Base-by-base conservation (phyloP, 2,329 filamentous ascomycete genomes). In the Cordyceps fumosorosea region DNA sequence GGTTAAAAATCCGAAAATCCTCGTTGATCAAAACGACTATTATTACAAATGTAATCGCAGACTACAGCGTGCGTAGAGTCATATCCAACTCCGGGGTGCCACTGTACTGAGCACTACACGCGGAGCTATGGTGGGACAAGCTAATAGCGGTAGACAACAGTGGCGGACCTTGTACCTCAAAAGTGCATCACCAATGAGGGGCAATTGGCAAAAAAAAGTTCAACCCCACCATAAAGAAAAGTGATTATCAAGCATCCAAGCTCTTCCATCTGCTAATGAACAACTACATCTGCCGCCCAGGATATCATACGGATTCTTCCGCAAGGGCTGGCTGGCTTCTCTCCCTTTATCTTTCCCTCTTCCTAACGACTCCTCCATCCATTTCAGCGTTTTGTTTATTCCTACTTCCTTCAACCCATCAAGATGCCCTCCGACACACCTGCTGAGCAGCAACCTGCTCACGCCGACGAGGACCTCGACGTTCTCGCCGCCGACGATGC, bases 401-500 rank as follows among this genome's bases (percentile, higher is more conserved):
- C 50, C 18, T 24, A 11, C 34, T n/a, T 29, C 29, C 29, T 16
- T 14, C 29, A 12, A 24, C 29, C 3, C 50, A 22, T 8, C 34
- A 22, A 18, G n/a, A 56, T 52, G 52, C 29, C 42, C 29, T 50
- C 57, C 48, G 42, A 52, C 42, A 34, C 32, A 50, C 55, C 61
- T 32, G 54, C 55, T 22, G 54, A 58, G 16, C 44, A 62, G 32
- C 51, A 56, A 26, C 69, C 67, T 62, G 69, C 67, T 62, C 71
- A 75, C 62, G 67, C 78, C 66, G 75, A 77, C 58, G 71, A 76
- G 60, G 84, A 88, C 64, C 84, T 88, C 68, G 87, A 86, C 67
- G 87, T 93, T 77, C 84, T 96, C 66, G 87, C 88, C 69, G 84
- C 85, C 60, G 87, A 89, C 44, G 93, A 96, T 67, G 88, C 86